Evolutionary conservation across 306 rosid genomes (phyloP).

Genomic region (Gynostemma pentaphyllum): DNA sequence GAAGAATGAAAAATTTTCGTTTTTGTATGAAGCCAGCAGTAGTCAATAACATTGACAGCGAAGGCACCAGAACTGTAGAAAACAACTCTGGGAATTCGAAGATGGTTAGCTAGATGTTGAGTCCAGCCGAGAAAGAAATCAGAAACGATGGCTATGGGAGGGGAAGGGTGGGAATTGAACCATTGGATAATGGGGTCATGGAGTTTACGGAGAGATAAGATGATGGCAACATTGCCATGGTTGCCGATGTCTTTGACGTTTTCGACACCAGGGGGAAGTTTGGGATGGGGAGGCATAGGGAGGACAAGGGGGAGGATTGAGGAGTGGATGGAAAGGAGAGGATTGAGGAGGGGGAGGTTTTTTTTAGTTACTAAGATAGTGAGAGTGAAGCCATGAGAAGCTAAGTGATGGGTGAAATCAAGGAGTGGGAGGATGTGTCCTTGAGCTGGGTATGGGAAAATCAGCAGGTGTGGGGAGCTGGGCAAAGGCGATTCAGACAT

Average conservation of each 20-base stretch:
- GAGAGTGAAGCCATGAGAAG: conserved; percentile 20
- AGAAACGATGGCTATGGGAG: conserved; percentile 38
- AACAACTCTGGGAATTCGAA: conserved; percentile 24
- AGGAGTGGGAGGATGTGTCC: conserved; percentile 58
- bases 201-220: conserved; percentile 22
- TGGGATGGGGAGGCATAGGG: conserved; percentile 59
- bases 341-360: conserved; percentile 28
- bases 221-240: conserved; percentile 33
- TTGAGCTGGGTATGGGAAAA: conserved; percentile 65
- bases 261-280: conserved; percentile 33
- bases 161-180: conserved; percentile 38
- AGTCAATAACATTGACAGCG: neutral
- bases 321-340: conserved; percentile 38
- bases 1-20: neutral
- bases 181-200: conserved; percentile 23
- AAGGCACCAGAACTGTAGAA: conserved; percentile 16
- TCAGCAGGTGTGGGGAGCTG: conserved; percentile 28
- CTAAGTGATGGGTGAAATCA: conserved; percentile 41
- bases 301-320: conserved; percentile 32
- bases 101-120: conserved; percentile 16
- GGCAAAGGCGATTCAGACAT: neutral
- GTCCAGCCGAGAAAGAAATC: conserved; percentile 52
- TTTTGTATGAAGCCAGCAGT: conserved; percentile 13
- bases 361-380: conserved; percentile 57
- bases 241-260: conserved; percentile 42